Conservation (phyloP, 2,329 filamentous ascomycete species). For the Rutstroemia sydowiana region DNA sequence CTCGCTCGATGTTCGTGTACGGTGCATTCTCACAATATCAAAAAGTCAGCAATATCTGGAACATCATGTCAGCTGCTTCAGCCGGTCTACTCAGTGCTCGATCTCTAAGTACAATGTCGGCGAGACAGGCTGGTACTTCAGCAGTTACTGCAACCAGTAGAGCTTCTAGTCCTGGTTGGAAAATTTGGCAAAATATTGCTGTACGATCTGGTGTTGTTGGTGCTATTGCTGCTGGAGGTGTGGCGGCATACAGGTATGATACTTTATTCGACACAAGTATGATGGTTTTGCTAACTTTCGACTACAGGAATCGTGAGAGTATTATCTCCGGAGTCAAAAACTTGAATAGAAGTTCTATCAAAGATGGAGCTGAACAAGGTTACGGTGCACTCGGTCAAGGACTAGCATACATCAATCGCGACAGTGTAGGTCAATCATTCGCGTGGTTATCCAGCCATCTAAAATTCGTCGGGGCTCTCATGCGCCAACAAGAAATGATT, state of each 20-base stretch:
- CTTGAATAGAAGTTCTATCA: slow-evolving; percentile 27
- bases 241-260: slow-evolving; percentile 77
- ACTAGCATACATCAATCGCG: slow-evolving; percentile 49
- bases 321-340: slow-evolving; percentile 46
- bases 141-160: slow-evolving; percentile 13
- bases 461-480: slow-evolving; percentile 74
- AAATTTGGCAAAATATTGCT: slow-evolving; percentile 56
- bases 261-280: no score
- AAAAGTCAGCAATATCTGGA: slow-evolving; percentile 49
- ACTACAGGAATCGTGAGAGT: slow-evolving; percentile 64
- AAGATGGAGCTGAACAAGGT: slow-evolving; percentile 36
- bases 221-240: slow-evolving; percentile 71
- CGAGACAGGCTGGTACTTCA: slow-evolving; percentile 20
- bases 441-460: slow-evolving; percentile 76
- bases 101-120: slow-evolving; percentile 25
- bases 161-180: slow-evolving; percentile 34
- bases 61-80: slow-evolving; percentile 47
- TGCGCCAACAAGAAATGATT: slow-evolving; percentile 65
- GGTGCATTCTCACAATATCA: slow-evolving; percentile 53
- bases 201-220: slow-evolving; percentile 77
- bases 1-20: slow-evolving; percentile 53
- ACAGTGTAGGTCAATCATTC: slow-evolving; percentile 59
- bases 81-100: slow-evolving; percentile 37
- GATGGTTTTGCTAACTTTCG: no score
- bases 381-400: slow-evolving; percentile 36